These are phyloP conservation scores for Mucor saturninus DNA, from an alignment of 371 early-diverging fungal species.

Conservation along the genomic window DNA sequence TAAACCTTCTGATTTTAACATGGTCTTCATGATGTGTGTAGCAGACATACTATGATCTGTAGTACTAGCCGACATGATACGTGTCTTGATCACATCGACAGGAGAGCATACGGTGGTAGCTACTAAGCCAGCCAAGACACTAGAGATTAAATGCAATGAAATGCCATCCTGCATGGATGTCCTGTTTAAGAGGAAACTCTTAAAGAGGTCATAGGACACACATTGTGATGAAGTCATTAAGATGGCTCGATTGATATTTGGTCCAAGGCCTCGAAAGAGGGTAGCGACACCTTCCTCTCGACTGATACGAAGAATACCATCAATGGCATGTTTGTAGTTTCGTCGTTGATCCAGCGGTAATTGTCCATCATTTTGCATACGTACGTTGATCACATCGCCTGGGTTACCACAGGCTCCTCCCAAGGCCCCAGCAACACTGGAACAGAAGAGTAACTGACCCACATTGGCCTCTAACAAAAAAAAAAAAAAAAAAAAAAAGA, in stretches of 20 bases:
- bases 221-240: constrained; percentile 82
- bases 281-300: constrained; percentile 69
- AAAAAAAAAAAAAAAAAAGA: neutral
- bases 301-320: constrained; percentile 71
- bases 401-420: constrained; percentile 86
- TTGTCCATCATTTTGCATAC: constrained; percentile 87
- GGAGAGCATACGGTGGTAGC: constrained; percentile 90
- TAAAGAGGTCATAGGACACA: constrained; percentile 75
- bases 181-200: constrained; percentile 62
- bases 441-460: constrained; percentile 62
- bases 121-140: constrained; percentile 82
- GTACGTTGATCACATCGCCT: constrained; percentile 84
- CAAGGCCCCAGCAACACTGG: constrained; percentile 72
- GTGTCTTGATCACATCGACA: constrained; percentile 90
- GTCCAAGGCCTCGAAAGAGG: constrained; percentile 74
- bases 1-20: constrained; percentile 74
- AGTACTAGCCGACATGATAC: constrained; percentile 78
- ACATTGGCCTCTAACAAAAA: constrained; percentile 14
- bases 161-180: constrained; percentile 68
- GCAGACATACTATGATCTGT: constrained; percentile 37
- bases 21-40: constrained; percentile 60
- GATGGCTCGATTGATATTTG: constrained; percentile 78
- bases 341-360: constrained; percentile 65
- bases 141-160: constrained; percentile 74
- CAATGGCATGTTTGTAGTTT: constrained; percentile 79